Conservation (phyloP, 768 basidiomycete species). For the Hirschioporus abietinus region DNA sequence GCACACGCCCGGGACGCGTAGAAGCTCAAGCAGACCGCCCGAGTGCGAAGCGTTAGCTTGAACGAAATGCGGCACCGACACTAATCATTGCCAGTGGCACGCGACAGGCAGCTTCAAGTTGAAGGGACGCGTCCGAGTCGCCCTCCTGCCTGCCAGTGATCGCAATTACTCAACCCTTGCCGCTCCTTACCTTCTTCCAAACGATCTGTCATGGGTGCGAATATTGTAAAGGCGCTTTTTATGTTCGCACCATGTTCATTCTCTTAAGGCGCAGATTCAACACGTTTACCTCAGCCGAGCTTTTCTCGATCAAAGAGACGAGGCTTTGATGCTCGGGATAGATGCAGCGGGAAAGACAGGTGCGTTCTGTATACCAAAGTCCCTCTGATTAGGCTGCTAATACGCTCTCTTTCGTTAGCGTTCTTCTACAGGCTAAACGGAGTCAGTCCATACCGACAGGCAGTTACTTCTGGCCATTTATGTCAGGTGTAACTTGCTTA, state of each 20-base stretch:
- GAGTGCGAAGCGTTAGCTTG: too few relatives aligned
- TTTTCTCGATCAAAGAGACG: conserved; percentile 99
- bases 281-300: too few relatives aligned
- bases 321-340: conserved; percentile 93
- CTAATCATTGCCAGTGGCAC: too few relatives aligned
- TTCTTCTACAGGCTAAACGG: conserved; percentile 98
- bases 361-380: conserved; percentile 39
- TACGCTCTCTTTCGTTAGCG: conserved; percentile 45
- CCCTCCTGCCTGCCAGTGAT: too few relatives aligned
- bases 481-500: background rate
- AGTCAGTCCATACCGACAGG: conserved; percentile 98
- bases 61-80: too few relatives aligned
- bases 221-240: conserved; percentile 75
- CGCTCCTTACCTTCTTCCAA: background rate
- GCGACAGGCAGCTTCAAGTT: too few relatives aligned
- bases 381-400: conserved; percentile 11
- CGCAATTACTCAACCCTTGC: too few relatives aligned
- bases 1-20: too few relatives aligned
- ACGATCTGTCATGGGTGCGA: conserved; percentile 64
- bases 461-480: conserved; percentile 26
- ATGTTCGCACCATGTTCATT: conserved; percentile 39
- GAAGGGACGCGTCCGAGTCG: too few relatives aligned
- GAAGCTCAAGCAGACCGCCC: background rate
- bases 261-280: too few relatives aligned
- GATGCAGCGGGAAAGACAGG: conserved; percentile 99